phyloP scores from a whole-genome alignment of 1,139 yeast genomes.

The Debaryomycetaceae sp. region DNA sequence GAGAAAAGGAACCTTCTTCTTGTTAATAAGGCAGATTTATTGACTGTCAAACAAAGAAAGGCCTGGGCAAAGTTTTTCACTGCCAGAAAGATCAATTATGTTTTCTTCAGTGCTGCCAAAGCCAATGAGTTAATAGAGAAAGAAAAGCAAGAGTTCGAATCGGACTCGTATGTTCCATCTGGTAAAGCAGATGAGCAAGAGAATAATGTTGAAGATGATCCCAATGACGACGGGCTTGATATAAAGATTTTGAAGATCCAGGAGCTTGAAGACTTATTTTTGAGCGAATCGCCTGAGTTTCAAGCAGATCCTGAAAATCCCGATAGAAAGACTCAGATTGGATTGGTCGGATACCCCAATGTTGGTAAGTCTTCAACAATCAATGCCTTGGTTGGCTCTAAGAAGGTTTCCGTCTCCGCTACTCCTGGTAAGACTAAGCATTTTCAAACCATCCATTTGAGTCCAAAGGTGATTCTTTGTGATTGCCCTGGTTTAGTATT shows the following conservation, averaged over 20 bases:
- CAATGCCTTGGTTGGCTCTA: constrained; percentile 92
- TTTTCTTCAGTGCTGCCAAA: constrained; percentile 87
- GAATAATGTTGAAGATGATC: constrained; percentile 10
- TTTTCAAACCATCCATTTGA: constrained; percentile 90
- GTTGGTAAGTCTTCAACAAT: constrained; percentile 97
- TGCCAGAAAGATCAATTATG: constrained; percentile 66
- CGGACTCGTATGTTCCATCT: neutral
- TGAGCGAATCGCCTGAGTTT: constrained; percentile 76
- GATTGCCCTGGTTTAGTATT: constrained; percentile 99
- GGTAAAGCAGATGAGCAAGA: constrained; percentile 15
- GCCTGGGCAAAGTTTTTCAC: constrained; percentile 86
- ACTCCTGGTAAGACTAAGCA: constrained; percentile 99
- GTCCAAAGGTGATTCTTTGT: constrained; percentile 81
- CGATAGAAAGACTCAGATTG: constrained; percentile 75
- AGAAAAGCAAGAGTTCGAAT: constrained; percentile 43
- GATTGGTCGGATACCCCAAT: constrained; percentile 94
- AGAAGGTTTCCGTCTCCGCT: constrained; percentile 94
- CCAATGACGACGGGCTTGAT: constrained; percentile 12
- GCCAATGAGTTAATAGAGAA: constrained; percentile 71
- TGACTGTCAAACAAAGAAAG: constrained; percentile 71
- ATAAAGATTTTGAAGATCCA: constrained; percentile 66
- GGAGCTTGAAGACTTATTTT: constrained; percentile 77
- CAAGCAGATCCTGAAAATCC: constrained; percentile 50
- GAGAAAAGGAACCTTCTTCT: constrained; percentile 73
- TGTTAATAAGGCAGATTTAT: constrained; percentile 91